Base-by-base conservation (phyloP, 129 eudicot genomes). In the Kitagawia praeruptora region DNA sequence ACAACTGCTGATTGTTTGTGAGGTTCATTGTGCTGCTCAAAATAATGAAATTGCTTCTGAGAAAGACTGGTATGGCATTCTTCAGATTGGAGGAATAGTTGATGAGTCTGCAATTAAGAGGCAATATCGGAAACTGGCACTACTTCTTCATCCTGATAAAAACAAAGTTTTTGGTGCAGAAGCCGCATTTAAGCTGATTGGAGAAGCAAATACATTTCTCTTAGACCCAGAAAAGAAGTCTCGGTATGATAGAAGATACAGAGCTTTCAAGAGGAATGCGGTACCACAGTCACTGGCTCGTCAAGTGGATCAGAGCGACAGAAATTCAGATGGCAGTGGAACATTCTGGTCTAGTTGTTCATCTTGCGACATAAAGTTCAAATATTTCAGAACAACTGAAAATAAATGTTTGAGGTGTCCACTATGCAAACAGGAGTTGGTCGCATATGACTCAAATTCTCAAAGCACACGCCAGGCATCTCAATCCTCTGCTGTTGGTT, bases 311-410 rank as follows among this genome's bases (percentile, higher is more conserved):
- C 69, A 10, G 37, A 25, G 37, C 25, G 15, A 9, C 69, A n/a
- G 16, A 61, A 61, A 3, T 61, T 19, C 78, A 37, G 77, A 41
- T 45, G 49, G 75, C 21, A 84, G 18, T 45, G 80, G 69, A 70
- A 42, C 89, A 25, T 92, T 92, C 69, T 92, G 93, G 93, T 90
- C 96, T 0, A 64, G 73, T 53, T 92, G 97, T 51, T 89, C 93
- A 28, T 85, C 80, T 77, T 92, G 97, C 70, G 23, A 70, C 28
- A 23, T 61, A 6, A 90, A 58, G 76, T 90, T 85, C 67, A 85
- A 85, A 83, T 92, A 85, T 79, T 77, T 34, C 47, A 88, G 78
- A 80, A 78, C 73, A 4, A 70, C 19, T 74, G 76, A 85, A 4
- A 84, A 90, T 83, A 80, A 49, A 78, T 51, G 72, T 75, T 61